These are phyloP conservation scores for Calonectria pauciramosa DNA, from an alignment of 2,329 filamentous ascomycete genomes.

Conservation along the genomic window DNA sequence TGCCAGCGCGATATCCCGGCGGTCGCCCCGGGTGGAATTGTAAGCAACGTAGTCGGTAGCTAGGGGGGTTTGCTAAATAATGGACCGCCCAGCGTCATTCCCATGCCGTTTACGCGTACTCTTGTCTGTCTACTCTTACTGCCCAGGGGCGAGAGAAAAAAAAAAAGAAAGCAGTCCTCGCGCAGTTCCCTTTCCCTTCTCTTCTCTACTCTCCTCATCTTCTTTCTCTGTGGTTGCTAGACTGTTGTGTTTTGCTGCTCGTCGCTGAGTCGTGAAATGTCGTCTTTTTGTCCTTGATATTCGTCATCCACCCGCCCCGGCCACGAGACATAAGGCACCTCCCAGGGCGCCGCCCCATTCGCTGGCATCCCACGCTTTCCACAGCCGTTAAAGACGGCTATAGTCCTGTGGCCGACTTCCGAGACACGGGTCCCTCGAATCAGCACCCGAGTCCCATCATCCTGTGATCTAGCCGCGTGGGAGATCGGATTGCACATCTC, in stretches of 20 bases:
- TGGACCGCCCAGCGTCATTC: conserved; percentile 3
- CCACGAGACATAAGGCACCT: conserved; percentile 31
- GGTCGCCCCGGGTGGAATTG: background rate
- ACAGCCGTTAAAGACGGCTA: conserved; percentile 17
- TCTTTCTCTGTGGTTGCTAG: conserved; percentile 6
- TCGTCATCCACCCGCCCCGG: conserved; percentile 42
- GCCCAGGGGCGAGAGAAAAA: background rate
- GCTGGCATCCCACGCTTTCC: conserved; percentile 26
- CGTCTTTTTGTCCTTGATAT: conserved; percentile 44
- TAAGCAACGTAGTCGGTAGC: background rate
- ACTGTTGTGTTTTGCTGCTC: conserved; percentile 12
- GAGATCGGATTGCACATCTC: background rate
- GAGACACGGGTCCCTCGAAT: conserved; percentile 28
- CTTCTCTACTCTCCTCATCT: background rate
- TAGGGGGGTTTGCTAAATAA: conserved; percentile 7
- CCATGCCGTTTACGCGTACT: conserved; percentile 17
- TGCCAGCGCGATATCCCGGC: conserved; percentile 9
- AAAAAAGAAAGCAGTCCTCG: background rate
- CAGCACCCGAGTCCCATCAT: conserved; percentile 13
- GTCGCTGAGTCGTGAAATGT: conserved; percentile 29
- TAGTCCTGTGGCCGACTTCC: conserved; percentile 27
- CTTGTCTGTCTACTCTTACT: background rate
- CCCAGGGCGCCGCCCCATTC: conserved; percentile 30
- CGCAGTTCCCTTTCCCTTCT: background rate
- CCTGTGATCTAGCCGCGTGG: conserved; percentile 27